Evolutionary conservation across 2,329 filamentous ascomycete genomes (phyloP).

Genomic region (Thelonectria blattea): DNA sequence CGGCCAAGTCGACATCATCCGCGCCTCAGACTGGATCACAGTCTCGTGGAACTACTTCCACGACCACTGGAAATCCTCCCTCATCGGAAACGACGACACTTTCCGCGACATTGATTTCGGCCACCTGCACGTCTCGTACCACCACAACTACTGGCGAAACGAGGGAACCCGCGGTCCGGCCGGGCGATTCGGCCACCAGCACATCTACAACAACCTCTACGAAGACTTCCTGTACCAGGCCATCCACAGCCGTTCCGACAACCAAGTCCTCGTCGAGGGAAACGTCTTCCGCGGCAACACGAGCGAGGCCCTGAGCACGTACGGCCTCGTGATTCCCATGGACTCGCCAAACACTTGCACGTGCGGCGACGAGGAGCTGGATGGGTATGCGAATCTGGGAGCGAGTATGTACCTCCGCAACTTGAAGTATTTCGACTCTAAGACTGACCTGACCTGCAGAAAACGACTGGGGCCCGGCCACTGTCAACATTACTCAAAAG

Average conservation of each 20-base stretch:
- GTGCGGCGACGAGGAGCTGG: conserved; percentile 60
- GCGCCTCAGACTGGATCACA: conserved; percentile 52
- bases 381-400: conserved; percentile 60
- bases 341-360: conserved; percentile 60
- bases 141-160: conserved; percentile 57
- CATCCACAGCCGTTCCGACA: conserved; percentile 55
- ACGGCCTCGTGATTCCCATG: conserved; percentile 60
- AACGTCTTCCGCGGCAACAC: conserved; percentile 56
- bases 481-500: conserved; percentile 58
- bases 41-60: conserved; percentile 58
- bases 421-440: too few relatives aligned
- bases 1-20: conserved; percentile 53
- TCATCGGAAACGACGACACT: conserved; percentile 49
- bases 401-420: conserved; percentile 47
- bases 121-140: conserved; percentile 55
- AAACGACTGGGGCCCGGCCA: conserved; percentile 55
- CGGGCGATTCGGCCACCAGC: conserved; percentile 55
- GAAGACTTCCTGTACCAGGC: conserved; percentile 55
- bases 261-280: conserved; percentile 56
- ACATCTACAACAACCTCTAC: conserved; percentile 58
- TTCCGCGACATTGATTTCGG: conserved; percentile 50
- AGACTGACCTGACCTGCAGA: conserved; percentile 33
- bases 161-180: conserved; percentile 54
- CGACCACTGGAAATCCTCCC: conserved; percentile 54
- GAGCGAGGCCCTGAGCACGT: conserved; percentile 57